Percentiles rank a stretch among this genome's conserved stretches.
Conservation (phyloP, 2,329 filamentous ascomycete species). For the Scytalidium lignicola region DNA sequence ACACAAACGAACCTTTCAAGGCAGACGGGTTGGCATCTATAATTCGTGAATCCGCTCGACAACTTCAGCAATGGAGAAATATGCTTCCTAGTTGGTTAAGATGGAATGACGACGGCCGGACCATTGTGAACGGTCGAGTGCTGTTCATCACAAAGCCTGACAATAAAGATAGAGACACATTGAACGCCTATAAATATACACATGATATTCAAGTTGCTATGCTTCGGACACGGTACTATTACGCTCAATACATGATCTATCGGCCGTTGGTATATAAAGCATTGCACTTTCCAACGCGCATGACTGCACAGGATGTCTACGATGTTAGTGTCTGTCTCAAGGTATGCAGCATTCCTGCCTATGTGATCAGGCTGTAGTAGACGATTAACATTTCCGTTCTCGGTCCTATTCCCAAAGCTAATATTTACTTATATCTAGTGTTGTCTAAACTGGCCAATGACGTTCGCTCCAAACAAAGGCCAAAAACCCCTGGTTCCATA, state of each 20-base stretch:
- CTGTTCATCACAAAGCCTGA: not conserved
- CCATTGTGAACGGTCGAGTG: not conserved
- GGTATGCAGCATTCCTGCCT: not conserved
- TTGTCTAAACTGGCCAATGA: slow-evolving; percentile 1
- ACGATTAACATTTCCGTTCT: too few relatives aligned
- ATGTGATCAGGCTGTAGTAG: too few relatives aligned
- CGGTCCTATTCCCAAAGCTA: too few relatives aligned
- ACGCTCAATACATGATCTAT: slow-evolving; percentile 6
- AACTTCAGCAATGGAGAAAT: not conserved
- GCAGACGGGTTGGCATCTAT: not conserved
- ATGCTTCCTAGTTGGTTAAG: not conserved
- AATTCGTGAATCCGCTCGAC: not conserved
- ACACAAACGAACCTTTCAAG: not conserved
- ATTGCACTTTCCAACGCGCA: slow-evolving; percentile 1
- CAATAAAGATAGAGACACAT: not conserved
- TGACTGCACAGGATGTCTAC: not conserved
- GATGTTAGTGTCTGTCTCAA: not conserved
- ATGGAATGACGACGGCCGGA: not conserved
- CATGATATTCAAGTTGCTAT: not conserved
- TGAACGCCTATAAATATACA: not conserved
- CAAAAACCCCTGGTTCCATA: not conserved
- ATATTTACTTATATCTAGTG: not conserved
- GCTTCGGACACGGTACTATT: slow-evolving; percentile 6
- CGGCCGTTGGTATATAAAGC: slow-evolving; percentile 6
- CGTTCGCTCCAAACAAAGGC: not conserved